A percentile compares a stretch with the other conserved stretches of the same genome.
phyloP scores from a whole-genome alignment of 2,329 filamentous ascomycete genomes.

The Penicillium sp. region DNA sequence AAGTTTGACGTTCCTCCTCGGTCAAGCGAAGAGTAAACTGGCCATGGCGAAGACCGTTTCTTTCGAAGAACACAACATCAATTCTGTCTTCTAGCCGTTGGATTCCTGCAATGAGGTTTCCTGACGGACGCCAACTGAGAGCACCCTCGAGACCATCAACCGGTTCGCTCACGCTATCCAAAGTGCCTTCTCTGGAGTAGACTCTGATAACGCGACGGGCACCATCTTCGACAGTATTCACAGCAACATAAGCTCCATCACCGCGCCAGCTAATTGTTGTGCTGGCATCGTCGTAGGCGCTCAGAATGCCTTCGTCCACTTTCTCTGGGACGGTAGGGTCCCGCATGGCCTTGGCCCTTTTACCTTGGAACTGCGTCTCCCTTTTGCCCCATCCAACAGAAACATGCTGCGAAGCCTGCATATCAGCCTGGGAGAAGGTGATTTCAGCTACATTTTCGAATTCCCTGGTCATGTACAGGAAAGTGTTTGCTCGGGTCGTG shows the following conservation, averaged over 20 bases:
- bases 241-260: conserved; percentile 85
- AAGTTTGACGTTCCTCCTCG: conserved; percentile 56
- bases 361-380: conserved; percentile 96
- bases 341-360: conserved; percentile 77
- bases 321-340: conserved; percentile 95
- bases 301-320: conserved; percentile 79
- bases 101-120: conserved; percentile 86
- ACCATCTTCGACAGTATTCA: conserved; percentile 73
- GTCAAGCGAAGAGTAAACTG: conserved; percentile 78
- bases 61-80: conserved; percentile 91
- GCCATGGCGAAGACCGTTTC: conserved; percentile 95
- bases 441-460: conserved; percentile 83
- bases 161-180: conserved; percentile 93
- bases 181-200: conserved; percentile 82
- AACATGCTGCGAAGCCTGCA: conserved; percentile 87
- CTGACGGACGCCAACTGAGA: conserved; percentile 86
- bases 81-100: conserved; percentile 69
- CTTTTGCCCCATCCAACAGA: conserved; percentile 98
- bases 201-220: conserved; percentile 79
- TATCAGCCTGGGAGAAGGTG: conserved; percentile 70
- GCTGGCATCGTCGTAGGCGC: conserved; percentile 68
- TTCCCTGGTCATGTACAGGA: conserved; percentile 88
- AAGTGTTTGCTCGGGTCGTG: conserved; percentile 73
- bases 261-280: conserved; percentile 88
- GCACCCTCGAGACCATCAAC: conserved; percentile 86